Conservation (phyloP, 352 stramenopile species). For the Pythium angustatum region DNA sequence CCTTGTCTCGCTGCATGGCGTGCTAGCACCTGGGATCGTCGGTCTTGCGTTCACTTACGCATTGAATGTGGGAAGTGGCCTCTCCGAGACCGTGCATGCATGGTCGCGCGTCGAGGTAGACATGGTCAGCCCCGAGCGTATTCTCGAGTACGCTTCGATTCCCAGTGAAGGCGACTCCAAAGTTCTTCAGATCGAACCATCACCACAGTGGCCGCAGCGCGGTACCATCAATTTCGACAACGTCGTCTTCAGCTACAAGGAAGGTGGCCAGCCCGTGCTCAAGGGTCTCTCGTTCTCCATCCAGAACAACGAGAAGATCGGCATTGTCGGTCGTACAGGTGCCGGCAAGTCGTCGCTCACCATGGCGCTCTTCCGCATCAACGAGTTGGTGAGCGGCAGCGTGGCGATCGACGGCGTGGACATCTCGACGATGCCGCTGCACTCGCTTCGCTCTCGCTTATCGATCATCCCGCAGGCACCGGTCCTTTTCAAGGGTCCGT, state of each 20-base stretch:
- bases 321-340: conserved; percentile 40
- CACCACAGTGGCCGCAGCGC: conserved; percentile 56
- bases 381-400: conserved; percentile 47
- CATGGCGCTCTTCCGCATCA: conserved; percentile 22
- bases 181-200: too few species aligned
- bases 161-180: conserved; percentile 30
- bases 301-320: conserved; percentile 53
- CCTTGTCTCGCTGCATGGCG: conserved; percentile 33
- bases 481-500: conserved; percentile 89
- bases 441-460: conserved; percentile 27
- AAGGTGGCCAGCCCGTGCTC: conserved; percentile 42
- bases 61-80: conserved; percentile 70
- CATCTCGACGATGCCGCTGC: conserved; percentile 35
- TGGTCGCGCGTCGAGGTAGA: conserved; percentile 48
- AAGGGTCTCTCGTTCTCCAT: conserved; percentile 53
- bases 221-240: conserved; percentile 78
- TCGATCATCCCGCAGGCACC: conserved; percentile 76
- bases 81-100: conserved; percentile 65
- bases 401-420: conserved; percentile 46
- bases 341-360: conserved; percentile 19
- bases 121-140: conserved; percentile 62
- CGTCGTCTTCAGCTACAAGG: conserved; percentile 81
- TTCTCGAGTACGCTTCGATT: conserved; percentile 45
- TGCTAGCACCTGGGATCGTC: conserved; percentile 60
- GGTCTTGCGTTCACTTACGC: conserved; percentile 89